Evolutionary conservation across 768 basidiomycete species (phyloP).

Genomic region (Daedaleopsis nitida): DNA sequence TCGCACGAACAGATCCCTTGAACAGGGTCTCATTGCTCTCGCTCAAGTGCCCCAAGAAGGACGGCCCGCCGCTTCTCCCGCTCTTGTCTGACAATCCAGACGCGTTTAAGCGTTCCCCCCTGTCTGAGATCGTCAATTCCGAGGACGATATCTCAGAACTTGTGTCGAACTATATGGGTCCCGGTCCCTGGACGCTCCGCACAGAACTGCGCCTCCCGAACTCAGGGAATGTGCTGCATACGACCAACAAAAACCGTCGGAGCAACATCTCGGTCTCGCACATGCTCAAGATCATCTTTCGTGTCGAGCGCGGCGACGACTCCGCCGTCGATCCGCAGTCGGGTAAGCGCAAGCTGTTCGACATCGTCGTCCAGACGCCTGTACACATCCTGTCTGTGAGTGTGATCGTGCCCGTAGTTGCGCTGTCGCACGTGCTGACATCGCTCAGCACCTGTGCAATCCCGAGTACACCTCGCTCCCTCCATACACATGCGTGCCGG

Average conservation of each 20-base stretch:
- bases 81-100: slow-evolving; percentile 70
- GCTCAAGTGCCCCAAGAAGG: slow-evolving; percentile 57
- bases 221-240: slow-evolving; percentile 62
- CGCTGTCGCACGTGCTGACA: background rate
- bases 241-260: slow-evolving; percentile 77
- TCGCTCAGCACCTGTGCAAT: slow-evolving; percentile 73
- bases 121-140: slow-evolving; percentile 50
- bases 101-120: slow-evolving; percentile 66
- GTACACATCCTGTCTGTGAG: slow-evolving; percentile 86
- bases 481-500: slow-evolving; percentile 58
- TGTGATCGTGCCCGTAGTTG: slow-evolving; percentile 9
- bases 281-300: slow-evolving; percentile 75
- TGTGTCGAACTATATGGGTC: slow-evolving; percentile 65
- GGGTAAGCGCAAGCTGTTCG: slow-evolving; percentile 80
- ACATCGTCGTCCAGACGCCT: slow-evolving; percentile 84
- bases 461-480: slow-evolving; percentile 81
- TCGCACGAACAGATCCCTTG: slow-evolving; percentile 70
- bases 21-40: slow-evolving; percentile 62
- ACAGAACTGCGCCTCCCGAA: slow-evolving; percentile 68
- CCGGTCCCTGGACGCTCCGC: slow-evolving; percentile 87
- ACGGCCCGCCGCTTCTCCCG: slow-evolving; percentile 70
- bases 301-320: slow-evolving; percentile 84
- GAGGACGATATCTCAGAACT: slow-evolving; percentile 57
- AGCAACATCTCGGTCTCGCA: slow-evolving; percentile 80
- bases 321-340: slow-evolving; percentile 57